Conservation (phyloP, 805 yeast genomes). For the Scheffersomyces coipomensis region DNA sequence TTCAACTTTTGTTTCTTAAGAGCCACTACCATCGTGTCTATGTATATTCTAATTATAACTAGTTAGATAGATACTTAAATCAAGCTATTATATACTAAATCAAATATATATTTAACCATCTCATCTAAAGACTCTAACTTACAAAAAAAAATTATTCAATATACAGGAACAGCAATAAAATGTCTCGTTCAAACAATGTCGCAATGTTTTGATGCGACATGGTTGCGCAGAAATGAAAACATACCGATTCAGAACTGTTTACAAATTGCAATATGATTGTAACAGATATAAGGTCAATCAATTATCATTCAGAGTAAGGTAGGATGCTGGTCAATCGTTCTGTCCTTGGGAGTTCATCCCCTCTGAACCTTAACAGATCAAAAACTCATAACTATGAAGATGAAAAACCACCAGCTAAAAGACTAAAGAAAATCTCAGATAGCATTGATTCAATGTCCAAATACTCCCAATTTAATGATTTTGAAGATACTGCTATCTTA, state of each 20-base stretch:
- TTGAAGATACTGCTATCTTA: background rate
- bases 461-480: background rate
- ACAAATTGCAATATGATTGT: background rate
- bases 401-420: background rate
- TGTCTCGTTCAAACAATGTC: background rate
- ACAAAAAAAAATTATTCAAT: background rate
- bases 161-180: background rate
- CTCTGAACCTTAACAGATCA: background rate
- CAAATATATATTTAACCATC: background rate
- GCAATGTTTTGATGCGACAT: background rate
- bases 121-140: background rate
- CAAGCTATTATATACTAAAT: too few species aligned
- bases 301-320: too few species aligned
- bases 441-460: background rate
- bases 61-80: too few species aligned
- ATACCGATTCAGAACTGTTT: background rate
- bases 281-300: too few species aligned
- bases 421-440: background rate
- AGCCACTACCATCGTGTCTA: constrained; percentile 15
- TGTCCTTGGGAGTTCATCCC: too few species aligned
- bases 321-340: too few species aligned
- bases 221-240: background rate
- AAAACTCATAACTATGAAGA: background rate
- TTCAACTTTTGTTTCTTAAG: constrained; percentile 20
- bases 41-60: too few species aligned